Base-by-base conservation (phyloP, 441 rosid genomes). In the Aquilaria agallochum region DNA sequence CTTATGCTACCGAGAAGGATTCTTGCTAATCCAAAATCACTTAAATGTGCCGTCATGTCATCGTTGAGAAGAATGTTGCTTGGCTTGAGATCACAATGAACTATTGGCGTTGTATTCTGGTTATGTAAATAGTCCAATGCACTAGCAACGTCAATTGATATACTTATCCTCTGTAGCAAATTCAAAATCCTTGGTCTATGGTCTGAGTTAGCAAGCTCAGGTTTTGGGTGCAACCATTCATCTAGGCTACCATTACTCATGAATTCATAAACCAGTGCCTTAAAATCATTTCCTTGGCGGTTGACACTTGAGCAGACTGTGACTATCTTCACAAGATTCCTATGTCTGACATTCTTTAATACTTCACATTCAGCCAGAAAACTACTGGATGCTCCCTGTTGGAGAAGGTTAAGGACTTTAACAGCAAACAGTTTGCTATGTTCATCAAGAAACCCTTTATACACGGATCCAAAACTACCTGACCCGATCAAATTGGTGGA, bases 111-210 rank as follows among this genome's bases (percentile, higher is more conserved):
- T 6, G 10, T 32, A 58, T 67, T 45, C 9, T 60, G 34, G 31
- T 68, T 36, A 31, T 68, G 73, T 12, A 73, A 69, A 58, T 73
- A 65, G n/a, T 64, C 69, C 27, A 60, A 14, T 0, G 61, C 76
- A 60, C 34, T 20, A 1, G 67, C 73, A 7, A 69, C 68, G 49
- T 64, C 1, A 2, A 10, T 2, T 4, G 55, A 56, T 68, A 66
- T 46, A 72, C 46, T 66, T 69, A 68, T 2, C 14, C 9, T 42
- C 64, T 67, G 0, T 68, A 14, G 58, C 67, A 68, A 15, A 15
- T 15, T 15, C 15, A 15, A 15, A 15, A 15, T 15, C 15, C 15
- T 15, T 15, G 15, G 15, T 15, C 15, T 15, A 15, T 15, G 15
- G 15, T 70, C 71, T 5, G 65, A 68, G 0, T 45, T 42, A 67